Evolutionary conservation across 495 filamentous ascomycete genomes (phyloP), one percentile per base, ranked within the genome.

Genomic region (Tuber calosporum): DNA sequence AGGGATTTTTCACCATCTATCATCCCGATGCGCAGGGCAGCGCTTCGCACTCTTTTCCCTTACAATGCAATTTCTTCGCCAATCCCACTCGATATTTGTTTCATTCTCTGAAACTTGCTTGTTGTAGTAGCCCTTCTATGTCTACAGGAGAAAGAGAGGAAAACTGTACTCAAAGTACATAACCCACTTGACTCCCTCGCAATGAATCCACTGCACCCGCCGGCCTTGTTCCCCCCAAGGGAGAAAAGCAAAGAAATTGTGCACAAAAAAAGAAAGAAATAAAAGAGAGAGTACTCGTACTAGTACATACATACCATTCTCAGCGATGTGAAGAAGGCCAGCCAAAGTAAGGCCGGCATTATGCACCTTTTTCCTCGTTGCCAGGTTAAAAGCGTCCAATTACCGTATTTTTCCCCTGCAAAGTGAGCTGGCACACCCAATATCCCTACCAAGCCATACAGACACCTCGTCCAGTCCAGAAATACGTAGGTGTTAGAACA

Each of bases 361-460:
- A 78, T 73, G 76, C 76, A 78, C 72, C 74, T 48, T 77, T 40
- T 76, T 78, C 74, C 70, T 76, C 76, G 77, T 77, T 70, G 68
- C 74, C 58, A 69, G 76, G 74, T 39, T 69, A 58, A 69, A 77
- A 77, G 53, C 41, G 43, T 67, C 76, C 76, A 78, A 78, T 78
- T 77, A 77, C 72, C 71, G 68, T 41, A 62, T 53, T 74, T 73
- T 78, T 73, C 76, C 76, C 67, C 76, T 78, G 76, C 76, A 77
- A 70, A 77, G 76, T 78, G 76, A 78, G 76, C 75, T 78, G 76
- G 76, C 76, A 78, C 70, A 68, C 74, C 62, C 70, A 37, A 77
- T 70, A 78, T 73, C 76, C 76, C 77, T 78, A 77, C 74, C 67
- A 71, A 75, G n/a, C 53, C 53, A 30, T 26, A 62, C 43, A 43